Evolutionary conservation across 768 basidiomycete genomes (phyloP).

Genomic region (Suillus occidentalis): DNA sequence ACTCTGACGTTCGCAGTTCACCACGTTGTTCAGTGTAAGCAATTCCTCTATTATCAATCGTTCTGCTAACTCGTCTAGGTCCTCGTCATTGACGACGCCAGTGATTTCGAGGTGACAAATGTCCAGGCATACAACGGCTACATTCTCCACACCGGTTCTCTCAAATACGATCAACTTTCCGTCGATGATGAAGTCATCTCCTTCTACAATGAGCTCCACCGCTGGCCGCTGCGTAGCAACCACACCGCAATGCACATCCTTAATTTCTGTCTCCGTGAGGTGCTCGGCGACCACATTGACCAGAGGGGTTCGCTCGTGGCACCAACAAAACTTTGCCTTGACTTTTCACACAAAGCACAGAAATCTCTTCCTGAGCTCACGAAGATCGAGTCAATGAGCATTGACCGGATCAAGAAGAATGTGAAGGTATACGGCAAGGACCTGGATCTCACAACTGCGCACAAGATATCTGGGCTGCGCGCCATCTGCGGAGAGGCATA

Average conservation of each 20-base stretch:
- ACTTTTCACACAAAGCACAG: slow-evolving; percentile 94
- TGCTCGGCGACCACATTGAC: slow-evolving; percentile 96
- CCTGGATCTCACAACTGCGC: slow-evolving; percentile 70
- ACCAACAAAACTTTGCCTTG: slow-evolving; percentile 93
- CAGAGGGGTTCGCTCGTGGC: slow-evolving; percentile 98
- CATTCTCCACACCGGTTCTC: slow-evolving; percentile 85
- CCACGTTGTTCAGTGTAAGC: too few relatives aligned
- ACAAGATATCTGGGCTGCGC: slow-evolving; percentile 88
- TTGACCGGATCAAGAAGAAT: slow-evolving; percentile 89
- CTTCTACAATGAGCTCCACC: slow-evolving; percentile 93
- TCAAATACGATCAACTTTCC: slow-evolving; percentile 84
- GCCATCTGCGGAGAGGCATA: slow-evolving; percentile 98
- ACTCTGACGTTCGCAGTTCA: too few relatives aligned
- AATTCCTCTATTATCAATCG: too few relatives aligned
- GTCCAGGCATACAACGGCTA: slow-evolving; percentile 96
- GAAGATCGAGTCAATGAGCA: slow-evolving; percentile 81
- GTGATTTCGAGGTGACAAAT: slow-evolving; percentile 91
- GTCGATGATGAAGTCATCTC: slow-evolving; percentile 83
- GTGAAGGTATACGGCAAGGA: slow-evolving; percentile 90
- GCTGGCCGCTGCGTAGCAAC: slow-evolving; percentile 96
- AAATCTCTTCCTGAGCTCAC: slow-evolving; percentile 73
- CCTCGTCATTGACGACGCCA: slow-evolving; percentile 87
- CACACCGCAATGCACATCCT: slow-evolving; percentile 99
- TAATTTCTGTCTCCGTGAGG: slow-evolving; percentile 89
- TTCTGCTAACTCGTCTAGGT: too few relatives aligned